Evolutionary conservation across 768 basidiomycete genomes (phyloP).

Genomic region (Podaxis sp.): DNA sequence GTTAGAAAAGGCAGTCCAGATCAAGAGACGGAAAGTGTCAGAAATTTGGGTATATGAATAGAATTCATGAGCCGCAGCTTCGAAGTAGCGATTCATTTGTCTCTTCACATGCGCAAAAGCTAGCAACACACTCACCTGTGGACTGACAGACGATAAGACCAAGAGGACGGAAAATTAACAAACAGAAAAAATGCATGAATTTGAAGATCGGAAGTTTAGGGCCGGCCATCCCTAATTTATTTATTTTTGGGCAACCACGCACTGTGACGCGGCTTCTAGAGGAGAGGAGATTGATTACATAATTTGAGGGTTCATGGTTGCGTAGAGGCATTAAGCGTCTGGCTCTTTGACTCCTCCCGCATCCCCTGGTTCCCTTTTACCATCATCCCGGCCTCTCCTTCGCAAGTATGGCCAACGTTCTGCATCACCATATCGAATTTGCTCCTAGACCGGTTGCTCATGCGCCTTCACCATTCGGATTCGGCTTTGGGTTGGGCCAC

Average conservation of each 20-base stretch:
- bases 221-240: constrained; percentile 25
- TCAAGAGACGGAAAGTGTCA: constrained; percentile 42
- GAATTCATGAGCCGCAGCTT: constrained; percentile 71
- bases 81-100: constrained; percentile 86
- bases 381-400: constrained; percentile 16
- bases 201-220: constrained; percentile 31
- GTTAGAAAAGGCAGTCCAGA: not conserved
- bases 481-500: constrained; percentile 65
- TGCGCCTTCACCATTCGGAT: constrained; percentile 65
- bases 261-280: constrained; percentile 14
- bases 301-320: constrained; percentile 14
- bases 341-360: constrained; percentile 5
- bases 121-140: constrained; percentile 30
- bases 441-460: constrained; percentile 58
- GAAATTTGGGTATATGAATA: constrained; percentile 91
- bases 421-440: constrained; percentile 65
- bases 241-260: not conserved
- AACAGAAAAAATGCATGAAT: constrained; percentile 20
- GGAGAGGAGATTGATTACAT: constrained; percentile 8
- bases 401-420: constrained; percentile 64
- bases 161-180: constrained; percentile 15
- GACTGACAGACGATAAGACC: constrained; percentile 16
- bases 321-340: constrained; percentile 10
- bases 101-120: constrained; percentile 53
- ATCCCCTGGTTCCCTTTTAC: constrained; percentile 18